phyloP scores from a whole-genome alignment of 257 asterid species.

The Handroanthus guayacan region DNA sequence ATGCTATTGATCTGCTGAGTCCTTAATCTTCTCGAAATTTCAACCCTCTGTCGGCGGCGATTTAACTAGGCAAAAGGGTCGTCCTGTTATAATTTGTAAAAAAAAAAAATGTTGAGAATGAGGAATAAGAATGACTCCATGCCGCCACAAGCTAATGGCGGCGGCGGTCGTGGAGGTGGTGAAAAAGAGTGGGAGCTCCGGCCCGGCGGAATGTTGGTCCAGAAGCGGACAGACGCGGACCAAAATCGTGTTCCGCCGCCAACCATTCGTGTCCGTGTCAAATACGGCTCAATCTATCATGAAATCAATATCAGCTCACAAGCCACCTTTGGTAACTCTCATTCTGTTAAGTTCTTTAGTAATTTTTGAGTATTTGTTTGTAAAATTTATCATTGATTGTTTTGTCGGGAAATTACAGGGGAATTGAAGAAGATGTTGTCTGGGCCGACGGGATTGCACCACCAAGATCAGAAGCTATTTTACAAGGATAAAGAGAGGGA shows the following conservation, averaged over 20 bases:
- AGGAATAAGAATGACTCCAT: constrained; percentile 47
- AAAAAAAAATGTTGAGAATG: constrained; percentile 72
- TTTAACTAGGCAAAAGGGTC: not conserved
- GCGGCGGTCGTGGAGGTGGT: constrained; percentile 24
- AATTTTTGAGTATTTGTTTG: not conserved
- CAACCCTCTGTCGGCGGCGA: constrained; percentile 33
- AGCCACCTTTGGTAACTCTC: constrained; percentile 74
- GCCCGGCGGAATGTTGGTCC: constrained; percentile 97
- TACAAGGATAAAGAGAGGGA: constrained; percentile 87
- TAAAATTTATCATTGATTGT: not conserved
- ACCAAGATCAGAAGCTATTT: constrained; percentile 84
- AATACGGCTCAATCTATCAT: constrained; percentile 75
- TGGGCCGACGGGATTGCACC: constrained; percentile 90
- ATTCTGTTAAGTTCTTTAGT: too few relatives aligned
- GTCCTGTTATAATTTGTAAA: not conserved
- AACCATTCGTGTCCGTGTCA: constrained; percentile 84
- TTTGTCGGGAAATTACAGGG: constrained; percentile 41
- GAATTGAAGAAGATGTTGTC: constrained; percentile 89
- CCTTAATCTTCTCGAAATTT: constrained; percentile 35
- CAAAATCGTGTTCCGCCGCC: constrained; percentile 69
- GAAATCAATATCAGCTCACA: constrained; percentile 74
- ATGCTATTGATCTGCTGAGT: constrained; percentile 44
- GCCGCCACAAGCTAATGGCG: constrained; percentile 48
- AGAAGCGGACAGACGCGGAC: constrained; percentile 68
- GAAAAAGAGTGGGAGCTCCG: constrained; percentile 72